These are phyloP conservation scores for Hemisphaericaspora xylanilytica DNA, from an alignment of 1,139 yeast species.

Conservation along the genomic window DNA sequence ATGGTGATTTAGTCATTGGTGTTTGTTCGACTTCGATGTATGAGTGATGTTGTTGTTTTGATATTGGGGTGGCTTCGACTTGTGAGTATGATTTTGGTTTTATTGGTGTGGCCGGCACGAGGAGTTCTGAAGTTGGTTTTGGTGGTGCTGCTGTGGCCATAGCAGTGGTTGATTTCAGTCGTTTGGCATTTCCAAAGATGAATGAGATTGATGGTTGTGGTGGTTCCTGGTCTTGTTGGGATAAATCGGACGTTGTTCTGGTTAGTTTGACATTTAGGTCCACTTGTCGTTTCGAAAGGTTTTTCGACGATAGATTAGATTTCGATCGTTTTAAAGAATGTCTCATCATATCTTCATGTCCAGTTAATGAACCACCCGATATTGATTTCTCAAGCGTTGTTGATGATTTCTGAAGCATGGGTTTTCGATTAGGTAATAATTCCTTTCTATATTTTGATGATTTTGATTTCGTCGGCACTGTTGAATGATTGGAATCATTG, in stretches of 20 bases:
- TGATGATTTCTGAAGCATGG: slow-evolving; percentile 10
- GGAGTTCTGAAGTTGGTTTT: slow-evolving; percentile 10
- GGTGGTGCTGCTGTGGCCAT: slow-evolving; percentile 4
- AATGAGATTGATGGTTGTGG: slow-evolving; percentile 12
- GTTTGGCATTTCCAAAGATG: slow-evolving; percentile 31
- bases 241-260: slow-evolving; percentile 3
- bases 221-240: slow-evolving; percentile 2
- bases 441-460: slow-evolving; percentile 13
- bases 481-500: too few relatives aligned
- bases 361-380: background rate
- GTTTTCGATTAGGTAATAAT: slow-evolving; percentile 9
- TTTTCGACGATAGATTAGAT: slow-evolving; percentile 42
- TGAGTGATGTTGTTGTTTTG: slow-evolving; percentile 1
- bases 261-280: slow-evolving; percentile 27
- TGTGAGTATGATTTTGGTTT: slow-evolving; percentile 24
- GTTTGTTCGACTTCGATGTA: slow-evolving; percentile 25
- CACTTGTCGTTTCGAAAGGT: slow-evolving; percentile 46
- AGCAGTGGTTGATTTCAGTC: slow-evolving; percentile 14
- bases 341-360: slow-evolving; percentile 25
- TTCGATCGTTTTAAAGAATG: slow-evolving; percentile 41
- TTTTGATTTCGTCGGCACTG: background rate
- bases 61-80: slow-evolving; percentile 14
- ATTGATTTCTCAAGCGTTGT: slow-evolving; percentile 6
- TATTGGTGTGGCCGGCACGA: slow-evolving; percentile 27
- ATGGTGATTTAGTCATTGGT: slow-evolving; percentile 20